Evolutionary conservation across 202 grass and related monocot genomes (phyloP), one percentile per base, ranked within the genome.

Genomic region (Cymbopogon flexuosus): DNA sequence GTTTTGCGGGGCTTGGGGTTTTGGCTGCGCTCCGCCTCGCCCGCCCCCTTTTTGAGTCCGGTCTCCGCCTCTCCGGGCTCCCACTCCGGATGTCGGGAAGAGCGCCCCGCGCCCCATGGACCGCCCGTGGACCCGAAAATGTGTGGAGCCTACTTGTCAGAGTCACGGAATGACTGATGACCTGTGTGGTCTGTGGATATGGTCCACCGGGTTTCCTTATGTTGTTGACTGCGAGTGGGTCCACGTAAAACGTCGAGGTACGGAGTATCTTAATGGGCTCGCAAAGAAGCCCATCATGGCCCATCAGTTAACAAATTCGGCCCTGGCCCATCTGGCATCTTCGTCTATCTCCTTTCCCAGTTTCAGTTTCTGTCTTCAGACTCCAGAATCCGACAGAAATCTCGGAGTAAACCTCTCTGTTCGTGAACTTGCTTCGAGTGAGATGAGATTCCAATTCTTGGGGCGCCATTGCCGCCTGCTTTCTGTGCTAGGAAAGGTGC

Each of bases 21-120:
- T 80, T 79, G 45, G 36, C 45, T 75, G 30, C 3, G 52, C 46
- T 68, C 18, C 15, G 65, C 45, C 42, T 10, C 43, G 42, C 16
- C 12, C 27, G 27, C 27, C 33, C 0, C 41, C 62, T 80, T 33
- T 33, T 75, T 72, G 73, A 61, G 77, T 31, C 49, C 49, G 49
- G 70, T 30, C 62, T 80, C 68, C 64, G n/a, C 63, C 31, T 79
- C 76, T 36, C 63, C 43, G 42, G 62, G 64, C 72, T 83, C 80
- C 74, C 75, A 39, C 42, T 73, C 85, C 75, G 81, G 78, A 42
- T 79, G 56, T 75, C 81, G 76, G 76, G 76, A 76, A 71, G 76
- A 70, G 62, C 23, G 35, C 22, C 74, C 31, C 31, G 65, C 3
- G 14, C 71, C 30, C 60, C 39, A 23, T 64, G 60, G 64, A 68